Evolutionary conservation across 2,329 filamentous ascomycete species (phyloP), one percentile per base, ranked within the genome.

Genomic region (Colletotrichum godetiae): DNA sequence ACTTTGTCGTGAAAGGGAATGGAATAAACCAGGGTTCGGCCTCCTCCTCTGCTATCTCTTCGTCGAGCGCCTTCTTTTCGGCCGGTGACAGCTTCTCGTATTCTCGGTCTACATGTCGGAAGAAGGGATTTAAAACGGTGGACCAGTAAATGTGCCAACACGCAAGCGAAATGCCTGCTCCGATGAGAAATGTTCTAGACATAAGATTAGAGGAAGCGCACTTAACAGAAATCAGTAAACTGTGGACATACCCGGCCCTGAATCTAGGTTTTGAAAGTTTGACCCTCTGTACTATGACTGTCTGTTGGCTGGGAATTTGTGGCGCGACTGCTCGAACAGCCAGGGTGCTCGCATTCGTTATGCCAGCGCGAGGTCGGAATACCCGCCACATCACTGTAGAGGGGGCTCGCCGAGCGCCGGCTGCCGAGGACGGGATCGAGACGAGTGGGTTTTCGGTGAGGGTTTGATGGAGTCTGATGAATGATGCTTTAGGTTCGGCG

Each of bases 1-100:
- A 76, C 62, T 85, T 85, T 0, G 86, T 89, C 2, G 89, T 90
- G 56, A 90, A 90, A 4, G 90, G 90, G 65, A 93, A 88, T 0
- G 92, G 90, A 8, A 93, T 86, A 73, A 93, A 93, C 15, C 87
- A 75, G 1, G 86, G 81, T 22, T 87, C 84, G 15, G 84, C 82
- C 4, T 86, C 83, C 2, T 85, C 84, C 2, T 85, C 84, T 1
- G 85, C 82, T 15, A 84, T 80, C 6, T 84, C 81, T 35, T 78
- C 74, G 53, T 84, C 80, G 46, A 84, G 76, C 60, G 82, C 82
- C 68, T 82, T 79, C 73, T 82, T 84, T 76, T 88, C 86, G 57
- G 86, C 82, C 27, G 85, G 82, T 1, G 83, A 83, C 62, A 86
- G 76, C 15, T 82, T 79, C 5, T 84, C 82, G 74, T 84, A 83